phyloP scores from a whole-genome alignment of 345 rosid species.

The Theobroma cacao region DNA sequence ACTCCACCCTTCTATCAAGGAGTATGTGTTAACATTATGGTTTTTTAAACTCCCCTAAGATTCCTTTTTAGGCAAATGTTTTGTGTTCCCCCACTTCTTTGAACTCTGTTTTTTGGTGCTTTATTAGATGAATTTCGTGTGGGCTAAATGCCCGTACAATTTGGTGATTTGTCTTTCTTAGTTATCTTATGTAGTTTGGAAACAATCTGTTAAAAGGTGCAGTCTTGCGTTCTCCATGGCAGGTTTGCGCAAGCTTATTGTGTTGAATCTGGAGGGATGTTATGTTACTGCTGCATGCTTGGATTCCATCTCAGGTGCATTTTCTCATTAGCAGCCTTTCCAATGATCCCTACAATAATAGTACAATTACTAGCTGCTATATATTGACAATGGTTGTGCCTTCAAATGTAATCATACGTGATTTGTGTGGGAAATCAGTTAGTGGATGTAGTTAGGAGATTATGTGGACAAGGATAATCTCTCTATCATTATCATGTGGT shows the following conservation, averaged over 20 bases:
- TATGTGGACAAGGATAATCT: neutral
- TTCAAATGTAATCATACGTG: neutral
- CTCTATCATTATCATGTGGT: neutral
- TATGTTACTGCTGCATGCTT: slow-evolving; percentile 54
- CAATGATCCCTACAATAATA: neutral
- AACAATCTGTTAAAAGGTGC: neutral
- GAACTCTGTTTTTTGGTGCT: too few species aligned
- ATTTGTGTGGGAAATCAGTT: neutral
- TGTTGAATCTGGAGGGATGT: slow-evolving; percentile 61
- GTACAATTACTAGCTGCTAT: neutral
- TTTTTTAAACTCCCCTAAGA: too few species aligned
- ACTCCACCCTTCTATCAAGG: neutral
- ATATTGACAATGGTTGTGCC: neutral
- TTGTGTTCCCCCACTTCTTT: too few species aligned
- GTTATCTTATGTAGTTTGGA: neutral
- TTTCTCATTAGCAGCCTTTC: neutral
- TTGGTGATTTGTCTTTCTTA: neutral
- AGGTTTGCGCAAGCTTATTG: slow-evolving; percentile 48
- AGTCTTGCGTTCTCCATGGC: slow-evolving; percentile 11
- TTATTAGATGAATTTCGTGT: too few species aligned
- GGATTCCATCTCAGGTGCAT: slow-evolving; percentile 51
- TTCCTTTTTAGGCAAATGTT: too few species aligned
- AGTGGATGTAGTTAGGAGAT: neutral
- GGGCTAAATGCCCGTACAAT: too few species aligned
- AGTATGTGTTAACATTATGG: neutral